Evolutionary conservation across 1,139 yeast species (phyloP), one percentile per base, ranked within the genome.

Genomic region (Suhomyces guaymorum): DNA sequence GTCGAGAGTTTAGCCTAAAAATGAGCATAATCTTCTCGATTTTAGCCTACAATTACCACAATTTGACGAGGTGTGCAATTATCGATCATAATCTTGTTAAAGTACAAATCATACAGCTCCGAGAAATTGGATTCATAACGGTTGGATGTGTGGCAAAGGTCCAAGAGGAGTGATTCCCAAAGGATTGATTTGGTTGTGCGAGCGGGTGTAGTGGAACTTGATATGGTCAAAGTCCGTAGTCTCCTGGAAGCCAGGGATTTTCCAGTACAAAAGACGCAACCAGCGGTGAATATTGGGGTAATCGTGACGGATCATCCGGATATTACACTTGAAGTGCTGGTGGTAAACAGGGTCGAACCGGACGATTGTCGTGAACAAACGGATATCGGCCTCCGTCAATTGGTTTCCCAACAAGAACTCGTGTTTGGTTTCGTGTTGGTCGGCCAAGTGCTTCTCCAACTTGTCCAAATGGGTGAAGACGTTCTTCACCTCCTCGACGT

Each of bases 241-340:
- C 26, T 77, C 77, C 49, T 74, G 75, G 64, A 90, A 86, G 4
- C 83, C 89, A 12, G 81, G 79, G 41, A 76, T 56, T 51, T 84
- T 82, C 96, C 96, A 89, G 65, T 90, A 92, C 51, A 92, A 71
- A 48, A 83, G 78, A 51, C 84, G 72, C 48, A 89, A 59, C 95
- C 96, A 90, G 44, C 78, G 67, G 63, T 88, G 83, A 36, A 89
- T 63, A 51, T 71, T 62, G 15, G 97, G 97, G 57, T 79, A 92
- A 45, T 88, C 86, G 45, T 70, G 70, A 54, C 97, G 78, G 52
- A 92, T 85, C 73, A 81, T 84, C 33, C 81, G 80, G 44, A 88
- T 62, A 59, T 92, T 92, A 63, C 96, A 87, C 66, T 92, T 92
- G 76, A 92, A 92, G 59, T 89, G 97, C 61, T 89, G 96, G 37